These are phyloP conservation scores for Emmonsiellopsis sp. DNA, from an alignment of 2,329 filamentous ascomycete genomes.

Conservation along the genomic window DNA sequence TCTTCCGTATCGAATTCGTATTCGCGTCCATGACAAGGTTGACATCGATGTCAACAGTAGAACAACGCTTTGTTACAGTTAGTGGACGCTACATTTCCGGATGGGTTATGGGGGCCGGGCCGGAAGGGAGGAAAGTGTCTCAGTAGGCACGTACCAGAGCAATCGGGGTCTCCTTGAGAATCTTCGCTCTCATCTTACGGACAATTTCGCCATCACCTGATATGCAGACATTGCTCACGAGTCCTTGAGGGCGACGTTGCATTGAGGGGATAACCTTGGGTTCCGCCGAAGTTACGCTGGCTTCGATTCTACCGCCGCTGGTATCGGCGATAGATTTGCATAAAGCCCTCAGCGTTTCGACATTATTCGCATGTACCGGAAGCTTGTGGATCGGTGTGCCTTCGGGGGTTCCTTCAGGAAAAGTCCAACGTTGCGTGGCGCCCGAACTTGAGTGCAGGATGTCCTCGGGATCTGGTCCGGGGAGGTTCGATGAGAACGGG, in stretches of 20 bases:
- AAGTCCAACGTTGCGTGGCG: conserved; percentile 85
- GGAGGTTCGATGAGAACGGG: conserved; percentile 84
- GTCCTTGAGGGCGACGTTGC: conserved; percentile 44
- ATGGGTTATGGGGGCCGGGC: not conserved
- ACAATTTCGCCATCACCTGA: conserved; percentile 81
- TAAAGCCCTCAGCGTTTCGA: conserved; percentile 66
- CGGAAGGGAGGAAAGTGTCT: conserved; percentile 3
- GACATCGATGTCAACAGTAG: conserved; percentile 86
- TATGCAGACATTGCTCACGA: conserved; percentile 80
- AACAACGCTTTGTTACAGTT: conserved; percentile 59
- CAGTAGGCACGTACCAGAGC: conserved; percentile 61
- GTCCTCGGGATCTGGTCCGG: conserved; percentile 87
- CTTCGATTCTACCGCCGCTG: conserved; percentile 64
- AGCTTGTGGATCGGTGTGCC: conserved; percentile 78
- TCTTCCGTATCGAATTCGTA: conserved; percentile 58
- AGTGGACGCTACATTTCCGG: not conserved
- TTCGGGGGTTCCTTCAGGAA: conserved; percentile 77
- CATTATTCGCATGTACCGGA: conserved; percentile 83
- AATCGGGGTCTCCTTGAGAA: conserved; percentile 86
- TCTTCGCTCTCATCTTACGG: conserved; percentile 78
- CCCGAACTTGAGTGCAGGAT: conserved; percentile 86
- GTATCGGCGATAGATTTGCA: conserved; percentile 71
- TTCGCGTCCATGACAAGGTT: conserved; percentile 74
- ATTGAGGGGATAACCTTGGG: conserved; percentile 54
- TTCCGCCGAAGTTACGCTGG: conserved; percentile 72